phyloP scores from a whole-genome alignment of 768 basidiomycete species.

The Lactarius evosmus region DNA sequence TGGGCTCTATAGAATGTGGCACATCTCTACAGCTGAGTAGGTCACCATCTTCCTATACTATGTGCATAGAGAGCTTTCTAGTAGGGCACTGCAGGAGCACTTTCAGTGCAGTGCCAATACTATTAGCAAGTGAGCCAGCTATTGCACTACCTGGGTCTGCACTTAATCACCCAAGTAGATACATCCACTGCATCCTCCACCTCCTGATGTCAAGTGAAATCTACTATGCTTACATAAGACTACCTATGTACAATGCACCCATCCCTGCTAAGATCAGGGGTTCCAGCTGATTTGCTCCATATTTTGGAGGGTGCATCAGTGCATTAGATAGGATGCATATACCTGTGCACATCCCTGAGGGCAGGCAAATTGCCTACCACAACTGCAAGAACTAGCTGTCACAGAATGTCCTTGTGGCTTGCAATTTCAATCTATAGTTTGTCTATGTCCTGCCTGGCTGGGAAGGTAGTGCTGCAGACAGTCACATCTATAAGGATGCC shows the following conservation, averaged over 20 bases:
- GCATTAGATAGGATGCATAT: conserved; percentile 40
- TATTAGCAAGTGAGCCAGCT: too few relatives aligned
- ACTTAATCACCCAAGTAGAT: not conserved
- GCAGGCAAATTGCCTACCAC: conserved; percentile 19
- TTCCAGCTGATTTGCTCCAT: conserved; percentile 36
- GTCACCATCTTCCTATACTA: too few relatives aligned
- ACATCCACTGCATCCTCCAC: not conserved
- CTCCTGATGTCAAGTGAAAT: not conserved
- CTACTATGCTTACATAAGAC: not conserved
- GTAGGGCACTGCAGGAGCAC: too few relatives aligned
- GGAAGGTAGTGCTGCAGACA: conserved; percentile 35
- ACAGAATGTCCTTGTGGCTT: conserved; percentile 36
- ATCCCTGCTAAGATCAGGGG: conserved; percentile 22
- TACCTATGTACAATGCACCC: not conserved
- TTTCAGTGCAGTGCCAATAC: too few relatives aligned
- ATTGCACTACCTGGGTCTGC: too few relatives aligned
- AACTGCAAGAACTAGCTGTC: conserved; percentile 31
- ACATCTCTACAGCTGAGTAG: too few relatives aligned
- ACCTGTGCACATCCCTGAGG: conserved; percentile 16
- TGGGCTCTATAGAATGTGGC: too few relatives aligned
- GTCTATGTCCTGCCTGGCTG: conserved; percentile 33
- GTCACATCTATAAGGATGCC: conserved; percentile 31
- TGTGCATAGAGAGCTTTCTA: too few relatives aligned
- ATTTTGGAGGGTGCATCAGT: conserved; percentile 34
- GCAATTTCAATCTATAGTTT: conserved; percentile 25